Percentiles rank a stretch among this genome's conserved stretches.
phyloP scores from a whole-genome alignment of 768 basidiomycete genomes.

The Rhodotorula paludigena region DNA sequence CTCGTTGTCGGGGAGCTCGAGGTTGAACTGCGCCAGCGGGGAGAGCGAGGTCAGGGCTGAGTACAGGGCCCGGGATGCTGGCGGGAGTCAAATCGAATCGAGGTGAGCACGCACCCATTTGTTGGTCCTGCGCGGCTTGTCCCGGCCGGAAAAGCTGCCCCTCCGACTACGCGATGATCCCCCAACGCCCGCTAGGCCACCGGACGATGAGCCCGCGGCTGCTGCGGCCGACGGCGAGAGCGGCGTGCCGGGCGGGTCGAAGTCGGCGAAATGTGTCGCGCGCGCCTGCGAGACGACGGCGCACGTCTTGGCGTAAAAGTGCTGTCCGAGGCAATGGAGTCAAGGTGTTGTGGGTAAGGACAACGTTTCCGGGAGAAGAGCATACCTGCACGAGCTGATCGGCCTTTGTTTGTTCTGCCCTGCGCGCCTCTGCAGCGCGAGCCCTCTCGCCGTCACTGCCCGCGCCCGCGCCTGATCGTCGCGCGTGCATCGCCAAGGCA shows the following conservation, averaged over 20 bases:
- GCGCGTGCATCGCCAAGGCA: too few species aligned
- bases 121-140: conserved; percentile 12
- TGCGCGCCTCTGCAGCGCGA: background rate
- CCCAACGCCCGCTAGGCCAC: background rate
- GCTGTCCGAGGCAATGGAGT: conserved; percentile 12
- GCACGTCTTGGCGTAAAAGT: conserved; percentile 41
- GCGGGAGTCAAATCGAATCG: background rate
- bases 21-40: conserved; percentile 38
- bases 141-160: background rate
- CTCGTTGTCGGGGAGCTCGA: conserved; percentile 41
- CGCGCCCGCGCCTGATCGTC: too few species aligned
- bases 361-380: background rate
- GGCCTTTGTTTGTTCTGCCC: conserved; percentile 9
- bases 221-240: background rate
- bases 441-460: too few species aligned
- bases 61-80: background rate
- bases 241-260: background rate
- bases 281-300: conserved; percentile 39
- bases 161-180: background rate
- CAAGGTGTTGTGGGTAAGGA: background rate
- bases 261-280: conserved; percentile 14
- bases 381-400: conserved; percentile 39
- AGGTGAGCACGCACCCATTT: conserved; percentile 37
- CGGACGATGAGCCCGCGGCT: background rate
- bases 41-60: background rate